Percentiles rank a stretch among this genome's conserved stretches.
Evolutionary conservation across 1,284 basidiomycete genomes (phyloP).

Genomic region (Malassezia furfur): DNA sequence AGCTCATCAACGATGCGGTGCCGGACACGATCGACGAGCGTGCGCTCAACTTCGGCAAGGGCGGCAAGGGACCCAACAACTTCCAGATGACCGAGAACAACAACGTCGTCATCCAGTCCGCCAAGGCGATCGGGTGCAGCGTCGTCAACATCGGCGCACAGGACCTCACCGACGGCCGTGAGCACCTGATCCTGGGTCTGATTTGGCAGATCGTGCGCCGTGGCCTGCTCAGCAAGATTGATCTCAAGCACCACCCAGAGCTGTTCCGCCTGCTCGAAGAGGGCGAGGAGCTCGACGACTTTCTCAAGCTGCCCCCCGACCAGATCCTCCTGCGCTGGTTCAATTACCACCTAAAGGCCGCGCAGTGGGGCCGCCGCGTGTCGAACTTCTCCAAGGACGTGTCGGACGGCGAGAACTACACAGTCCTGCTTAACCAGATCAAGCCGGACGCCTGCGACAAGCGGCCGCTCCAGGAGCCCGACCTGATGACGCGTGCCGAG

Average conservation of each 20-base stretch:
- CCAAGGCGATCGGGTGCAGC: conserved; percentile 94
- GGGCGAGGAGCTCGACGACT: conserved; percentile 89
- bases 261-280: conserved; percentile 90
- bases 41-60: conserved; percentile 65
- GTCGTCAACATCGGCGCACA: conserved; percentile 95
- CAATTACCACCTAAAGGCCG: conserved; percentile 94
- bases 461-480: conserved; percentile 75
- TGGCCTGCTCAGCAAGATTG: conserved; percentile 84
- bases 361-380: conserved; percentile 71
- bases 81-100: conserved; percentile 99
- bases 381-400: conserved; percentile 95
- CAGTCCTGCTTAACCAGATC: conserved; percentile 84
- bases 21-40: conserved; percentile 97
- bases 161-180: conserved; percentile 83
- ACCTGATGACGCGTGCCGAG: conserved; percentile 74
- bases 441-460: conserved; percentile 78
- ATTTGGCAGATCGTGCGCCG: conserved; percentile 98
- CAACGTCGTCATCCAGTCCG: conserved; percentile 96
- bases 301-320: conserved; percentile 84
- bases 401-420: conserved; percentile 92
- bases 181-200: conserved; percentile 93
- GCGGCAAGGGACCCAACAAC: conserved; percentile 59
- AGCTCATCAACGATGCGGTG: conserved; percentile 97
- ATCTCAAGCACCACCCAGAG: conserved; percentile 96
- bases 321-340: conserved; percentile 96